Percentiles rank a stretch among this genome's conserved stretches.
These are phyloP conservation scores for Xylaria sp. DNA, from an alignment of 495 filamentous ascomycete genomes.

Conservation along the genomic window DNA sequence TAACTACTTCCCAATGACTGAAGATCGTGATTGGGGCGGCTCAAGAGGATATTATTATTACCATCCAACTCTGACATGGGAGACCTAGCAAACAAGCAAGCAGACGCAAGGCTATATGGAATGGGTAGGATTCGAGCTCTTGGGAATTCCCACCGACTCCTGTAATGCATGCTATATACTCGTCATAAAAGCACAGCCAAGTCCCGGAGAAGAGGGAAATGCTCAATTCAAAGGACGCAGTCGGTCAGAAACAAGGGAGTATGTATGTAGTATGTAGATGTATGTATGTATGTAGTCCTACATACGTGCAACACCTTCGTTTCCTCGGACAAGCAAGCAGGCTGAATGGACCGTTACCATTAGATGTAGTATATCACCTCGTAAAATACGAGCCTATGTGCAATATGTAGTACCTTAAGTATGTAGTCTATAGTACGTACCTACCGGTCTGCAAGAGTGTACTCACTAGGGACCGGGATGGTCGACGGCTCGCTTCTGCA, in stretches of 20 bases:
- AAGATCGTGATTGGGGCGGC: background rate
- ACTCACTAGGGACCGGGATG: background rate
- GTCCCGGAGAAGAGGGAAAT: background rate
- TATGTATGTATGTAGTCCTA: too few relatives aligned
- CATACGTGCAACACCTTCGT: background rate
- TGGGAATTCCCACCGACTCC: background rate
- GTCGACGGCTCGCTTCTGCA: background rate
- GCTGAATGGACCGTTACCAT: background rate
- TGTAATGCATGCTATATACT: background rate
- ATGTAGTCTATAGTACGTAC: too few relatives aligned
- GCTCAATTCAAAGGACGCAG: background rate
- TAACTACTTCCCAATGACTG: background rate
- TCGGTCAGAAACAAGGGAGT: background rate
- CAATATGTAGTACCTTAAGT: background rate
- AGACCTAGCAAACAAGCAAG: background rate
- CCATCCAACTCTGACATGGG: background rate
- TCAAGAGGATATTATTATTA: background rate
- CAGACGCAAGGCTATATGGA: background rate
- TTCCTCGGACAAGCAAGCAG: background rate
- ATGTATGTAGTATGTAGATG: too few relatives aligned
- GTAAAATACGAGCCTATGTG: too few relatives aligned
- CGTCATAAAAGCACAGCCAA: background rate
- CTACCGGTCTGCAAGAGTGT: background rate
- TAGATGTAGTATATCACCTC: conserved; percentile 2
- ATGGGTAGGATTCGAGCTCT: background rate